phyloP scores from a whole-genome alignment of 2,329 filamentous ascomycete genomes.

The Coniochaeta sp. region DNA sequence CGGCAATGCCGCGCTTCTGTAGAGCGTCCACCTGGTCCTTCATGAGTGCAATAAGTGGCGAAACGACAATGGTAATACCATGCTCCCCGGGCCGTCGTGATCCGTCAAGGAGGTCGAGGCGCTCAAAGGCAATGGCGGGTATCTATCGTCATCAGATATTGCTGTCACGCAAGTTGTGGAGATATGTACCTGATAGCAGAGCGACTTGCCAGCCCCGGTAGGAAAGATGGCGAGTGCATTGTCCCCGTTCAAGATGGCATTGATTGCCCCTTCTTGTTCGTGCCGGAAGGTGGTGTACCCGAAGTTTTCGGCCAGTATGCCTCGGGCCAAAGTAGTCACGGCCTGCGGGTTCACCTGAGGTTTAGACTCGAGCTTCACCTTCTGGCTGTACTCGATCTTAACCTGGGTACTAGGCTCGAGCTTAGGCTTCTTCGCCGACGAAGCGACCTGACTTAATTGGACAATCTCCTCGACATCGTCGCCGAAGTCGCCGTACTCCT shows the following conservation, averaged over 20 bases:
- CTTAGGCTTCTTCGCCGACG: conserved; percentile 4
- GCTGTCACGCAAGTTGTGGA: no score
- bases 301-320: conserved; percentile 30
- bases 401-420: neutral
- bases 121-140: conserved; percentile 37
- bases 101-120: conserved; percentile 27
- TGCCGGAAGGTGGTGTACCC: conserved; percentile 32
- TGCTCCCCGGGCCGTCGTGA: conserved; percentile 21
- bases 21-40: conserved; percentile 55
- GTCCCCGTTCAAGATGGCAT: conserved; percentile 26
- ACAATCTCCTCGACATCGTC: conserved; percentile 7
- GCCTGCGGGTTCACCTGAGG: neutral
- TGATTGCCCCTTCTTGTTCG: conserved; percentile 36
- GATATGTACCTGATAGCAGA: conserved; percentile 37
- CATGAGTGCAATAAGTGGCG: conserved; percentile 50
- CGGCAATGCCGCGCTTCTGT: conserved; percentile 38
- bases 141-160: conserved; percentile 23
- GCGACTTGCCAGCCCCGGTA: conserved; percentile 41
- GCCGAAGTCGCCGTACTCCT: conserved; percentile 3
- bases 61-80: conserved; percentile 50
- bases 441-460: conserved; percentile 3
- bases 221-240: conserved; percentile 38
- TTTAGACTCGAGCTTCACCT: neutral
- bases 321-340: conserved; percentile 9
- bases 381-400: neutral